These are phyloP conservation scores for Diaporthe vaccinii DNA, from an alignment of 2,329 filamentous ascomycete genomes.

Conservation along the genomic window DNA sequence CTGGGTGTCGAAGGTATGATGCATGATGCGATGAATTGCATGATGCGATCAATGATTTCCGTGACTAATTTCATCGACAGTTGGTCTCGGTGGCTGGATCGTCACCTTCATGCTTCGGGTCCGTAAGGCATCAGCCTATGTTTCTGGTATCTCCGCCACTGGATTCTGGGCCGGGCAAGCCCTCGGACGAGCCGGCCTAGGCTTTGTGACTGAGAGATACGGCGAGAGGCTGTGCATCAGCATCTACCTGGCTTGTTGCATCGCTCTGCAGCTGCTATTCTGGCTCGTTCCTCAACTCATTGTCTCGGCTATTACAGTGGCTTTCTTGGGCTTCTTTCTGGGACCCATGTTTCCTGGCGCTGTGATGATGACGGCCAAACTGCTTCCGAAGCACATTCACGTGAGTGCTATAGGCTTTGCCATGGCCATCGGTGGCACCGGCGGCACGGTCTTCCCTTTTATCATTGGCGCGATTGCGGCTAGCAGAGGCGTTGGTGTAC, in stretches of 20 bases:
- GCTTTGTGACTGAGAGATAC: slow-evolving; percentile 80
- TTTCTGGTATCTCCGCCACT: slow-evolving; percentile 81
- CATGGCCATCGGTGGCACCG: slow-evolving; percentile 81
- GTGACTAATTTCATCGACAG: neutral
- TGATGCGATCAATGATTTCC: slow-evolving; percentile 57
- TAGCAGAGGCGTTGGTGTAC: slow-evolving; percentile 65
- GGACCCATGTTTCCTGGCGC: slow-evolving; percentile 84
- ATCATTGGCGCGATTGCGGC: slow-evolving; percentile 77
- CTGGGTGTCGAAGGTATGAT: slow-evolving; percentile 81
- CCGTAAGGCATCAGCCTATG: slow-evolving; percentile 76
- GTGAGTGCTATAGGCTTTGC: slow-evolving; percentile 87
- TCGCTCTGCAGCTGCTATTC: slow-evolving; percentile 79
- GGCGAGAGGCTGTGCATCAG: slow-evolving; percentile 78
- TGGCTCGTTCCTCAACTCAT: slow-evolving; percentile 86
- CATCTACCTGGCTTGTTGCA: slow-evolving; percentile 73
- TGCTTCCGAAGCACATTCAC: slow-evolving; percentile 80
- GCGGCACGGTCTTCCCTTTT: slow-evolving; percentile 77
- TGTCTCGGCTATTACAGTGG: slow-evolving; percentile 78
- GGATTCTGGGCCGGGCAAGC: slow-evolving; percentile 90
- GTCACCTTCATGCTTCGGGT: slow-evolving; percentile 89
- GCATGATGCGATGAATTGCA: slow-evolving; percentile 69
- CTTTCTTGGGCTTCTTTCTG: slow-evolving; percentile 82
- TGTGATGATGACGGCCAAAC: slow-evolving; percentile 79
- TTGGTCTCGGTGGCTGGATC: slow-evolving; percentile 73
- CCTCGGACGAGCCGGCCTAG: slow-evolving; percentile 77